Evolutionary conservation across 2,329 filamentous ascomycete genomes (phyloP), one percentile per base, ranked within the genome.

Genomic region (Didymellaceae sp.): DNA sequence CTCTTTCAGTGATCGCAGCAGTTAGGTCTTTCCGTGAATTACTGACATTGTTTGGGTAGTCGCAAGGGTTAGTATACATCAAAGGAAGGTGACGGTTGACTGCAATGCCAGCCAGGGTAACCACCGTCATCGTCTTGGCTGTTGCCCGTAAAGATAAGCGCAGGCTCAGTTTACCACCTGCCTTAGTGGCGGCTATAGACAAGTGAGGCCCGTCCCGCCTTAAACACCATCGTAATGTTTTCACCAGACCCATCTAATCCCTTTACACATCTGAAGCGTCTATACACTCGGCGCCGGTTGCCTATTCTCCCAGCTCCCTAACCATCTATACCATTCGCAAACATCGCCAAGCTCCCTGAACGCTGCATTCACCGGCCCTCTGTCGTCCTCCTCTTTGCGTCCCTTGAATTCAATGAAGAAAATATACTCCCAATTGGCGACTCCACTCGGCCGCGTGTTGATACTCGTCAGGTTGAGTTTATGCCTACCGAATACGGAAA

Each of bases 321-420:
- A 69, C 85, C 86, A 89, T 65, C 86, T 80, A 78, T 82, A 87
- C 37, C 75, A 79, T 70, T 83, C 76, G n/a, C 85, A 84, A 55
- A 85, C 81, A 22, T 68, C 70, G 1, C 74, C 75, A 58, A 91
- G 77, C 57, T 82, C 81, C 41, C 75, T 76, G 67, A 92, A 72
- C 20, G 85, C 87, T 17, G 74, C 74, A 51, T 82, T 79, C 13
- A 91, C 86, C 54, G 79, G 78, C 43, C 81, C 78, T 2, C 78
- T 77, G 61, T 46, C 54, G 0, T 84, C 84, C 10, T 90, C 86
- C 52, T 79, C 78, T 59, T 75, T 76, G 69, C 84, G 81, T 1
- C 88, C 87, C 70, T 88, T 83, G 63, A 96, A 91, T 78, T 97
- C 93, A 22, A 97, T 86, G 68, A 97, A 92, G 76, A 97, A 97